Base-by-base conservation (phyloP, 2,329 filamentous ascomycete genomes). In the Didymosphaeria variabile region DNA sequence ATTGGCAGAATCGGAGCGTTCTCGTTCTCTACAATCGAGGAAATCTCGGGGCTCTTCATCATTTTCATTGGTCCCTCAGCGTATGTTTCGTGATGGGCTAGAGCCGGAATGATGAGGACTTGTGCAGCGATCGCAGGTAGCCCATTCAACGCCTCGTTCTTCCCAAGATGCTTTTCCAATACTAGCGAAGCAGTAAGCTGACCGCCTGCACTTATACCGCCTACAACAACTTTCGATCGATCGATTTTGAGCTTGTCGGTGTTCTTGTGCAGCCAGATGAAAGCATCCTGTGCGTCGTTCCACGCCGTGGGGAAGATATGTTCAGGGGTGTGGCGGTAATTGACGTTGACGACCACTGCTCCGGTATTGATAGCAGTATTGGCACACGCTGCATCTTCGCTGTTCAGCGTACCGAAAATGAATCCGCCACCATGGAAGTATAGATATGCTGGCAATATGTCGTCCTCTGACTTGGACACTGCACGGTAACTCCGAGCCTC, bases 261-360 rank as follows among this genome's bases (percentile, higher is more conserved):
- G 59, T 84, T 74, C 15, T 75, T 72, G 53, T 86, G 82, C 0
- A 86, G 69, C 87, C 86, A 89, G 19, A 80, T 75, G 34, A 87
- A 84, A 0, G 82, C 81, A 49, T 88, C 87, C 59, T 86, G 81
- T 0, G 79, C 72, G 50, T 89, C 87, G 46, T 84, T 62, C 82
- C 82, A 87, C 0, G 82, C 80, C 0, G 80, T 83, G 0, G 87
- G 87, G 59, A 84, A 88, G 0, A 60, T 66, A 62, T 81, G 74
- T 55, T 88, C 83, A 0, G 86, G 86, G 0, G 86, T 86, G 66
- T 88, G 86, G 0, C 87, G 82, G 68, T 88, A 88, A 64, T 87
- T 86, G 13, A 88, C 76, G 45, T 86, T 85, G 1, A 88, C 66
- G 0, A 88, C 85, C 0, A 84, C 73, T 2, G 83, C 77, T 1